Base-by-base conservation (phyloP, 352 stramenopile genomes). In the Phytophthora multivora region DNA sequence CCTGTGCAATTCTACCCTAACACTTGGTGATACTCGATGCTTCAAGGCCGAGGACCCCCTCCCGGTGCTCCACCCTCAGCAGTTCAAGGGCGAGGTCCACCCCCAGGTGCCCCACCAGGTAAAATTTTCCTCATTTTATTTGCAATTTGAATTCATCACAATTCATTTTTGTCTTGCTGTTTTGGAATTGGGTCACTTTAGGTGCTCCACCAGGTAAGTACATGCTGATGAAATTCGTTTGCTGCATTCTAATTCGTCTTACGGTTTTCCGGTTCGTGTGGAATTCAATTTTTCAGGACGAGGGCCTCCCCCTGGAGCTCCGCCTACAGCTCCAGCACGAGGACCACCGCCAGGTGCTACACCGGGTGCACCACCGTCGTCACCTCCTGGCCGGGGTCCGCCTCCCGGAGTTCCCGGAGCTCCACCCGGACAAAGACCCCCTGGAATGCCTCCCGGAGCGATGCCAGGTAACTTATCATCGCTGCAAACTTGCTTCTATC, bases 261-360 rank as follows among this genome's bases (percentile, higher is more conserved):
- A 45, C 19, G 13, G 5, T 5, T 10, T 8, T 42, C 19, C 36
- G 36, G 36, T 42, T 42, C 36, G 18, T 26, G n/a, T 26, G 7
- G 23, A 31, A 48, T 33, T 23, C 21, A 23, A 23, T 23, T 23
- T 4, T 23, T 31, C 23, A 59, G 57, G 57, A 18, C 39, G 49
- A 43, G 59, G 59, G 2, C 57, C 48, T 8, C 57, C 57, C 18
- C 57, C 57, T 9, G 48, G 46, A 7, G 55, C 26, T 13, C 55
- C 55, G 15, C 49, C 58, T 16, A 30, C 46, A 40, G 19, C 64
- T 35, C 46, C 49, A 56, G 68, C 46, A 38, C 42, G 66, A 61
- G 77, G 61, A 5, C 69, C 63, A 51, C 70, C 79, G 39, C 39
- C 35, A 2, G 66, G 51, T 25, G 53, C 51, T 33, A 73, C 74